A percentile compares a stretch with the other conserved stretches of the same genome.
Evolutionary conservation across 345 rosid species (phyloP).

Genomic region (Gossypium sturtianum): DNA sequence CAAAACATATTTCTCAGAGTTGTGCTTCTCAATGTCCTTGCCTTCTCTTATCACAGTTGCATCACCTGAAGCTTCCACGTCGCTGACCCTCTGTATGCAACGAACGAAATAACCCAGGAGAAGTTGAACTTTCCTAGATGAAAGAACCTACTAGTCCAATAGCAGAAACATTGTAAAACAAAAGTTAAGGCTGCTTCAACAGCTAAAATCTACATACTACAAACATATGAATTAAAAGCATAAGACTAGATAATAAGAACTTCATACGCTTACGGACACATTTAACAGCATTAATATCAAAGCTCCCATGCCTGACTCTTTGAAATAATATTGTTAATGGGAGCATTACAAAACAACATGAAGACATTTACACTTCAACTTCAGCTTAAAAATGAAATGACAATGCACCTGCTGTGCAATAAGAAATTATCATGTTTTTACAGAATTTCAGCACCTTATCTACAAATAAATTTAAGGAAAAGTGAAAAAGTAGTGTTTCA

Average conservation of each 20-base stretch:
- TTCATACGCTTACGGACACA: not conserved
- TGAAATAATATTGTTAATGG: not conserved
- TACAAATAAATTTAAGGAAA: not conserved
- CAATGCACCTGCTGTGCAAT: not conserved
- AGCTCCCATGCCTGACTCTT: not conserved
- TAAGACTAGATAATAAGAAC: not conserved
- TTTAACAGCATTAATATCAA: not conserved
- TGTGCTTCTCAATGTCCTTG: constrained; percentile 11
- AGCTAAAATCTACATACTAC: not conserved
- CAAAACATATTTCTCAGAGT: constrained; percentile 47
- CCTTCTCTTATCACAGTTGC: constrained; percentile 11
- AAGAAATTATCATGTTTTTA: not conserved
- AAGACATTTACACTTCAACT: not conserved
- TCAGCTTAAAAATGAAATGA: not conserved
- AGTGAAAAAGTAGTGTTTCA: not conserved
- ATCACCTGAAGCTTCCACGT: constrained; percentile 31
- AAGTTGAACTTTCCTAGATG: constrained; percentile 69
- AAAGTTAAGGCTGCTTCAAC: not conserved
- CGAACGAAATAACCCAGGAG: constrained; percentile 72
- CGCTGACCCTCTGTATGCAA: constrained; percentile 29
- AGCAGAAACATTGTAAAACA: not conserved
- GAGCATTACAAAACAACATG: not conserved
- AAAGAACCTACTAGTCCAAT: constrained; percentile 66
- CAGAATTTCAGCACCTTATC: not conserved
- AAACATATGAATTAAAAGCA: not conserved